These are phyloP conservation scores for Aplosporella prunicola DNA, from an alignment of 2,329 filamentous ascomycete genomes.

Conservation along the genomic window DNA sequence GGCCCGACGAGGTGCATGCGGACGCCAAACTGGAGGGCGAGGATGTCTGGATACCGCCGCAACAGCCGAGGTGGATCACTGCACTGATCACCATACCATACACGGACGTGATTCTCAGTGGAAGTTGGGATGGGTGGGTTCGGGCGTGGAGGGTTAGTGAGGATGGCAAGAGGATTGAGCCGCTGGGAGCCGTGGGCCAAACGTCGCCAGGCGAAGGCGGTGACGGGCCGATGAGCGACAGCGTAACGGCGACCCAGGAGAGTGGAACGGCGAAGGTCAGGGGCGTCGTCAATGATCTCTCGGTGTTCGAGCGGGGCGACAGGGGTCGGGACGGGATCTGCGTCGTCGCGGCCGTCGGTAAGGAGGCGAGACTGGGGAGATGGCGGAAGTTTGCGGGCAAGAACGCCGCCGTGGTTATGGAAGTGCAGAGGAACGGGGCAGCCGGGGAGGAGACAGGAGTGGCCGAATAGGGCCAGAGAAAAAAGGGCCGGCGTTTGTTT, in stretches of 20 bases:
- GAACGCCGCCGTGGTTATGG: slow-evolving; percentile 83
- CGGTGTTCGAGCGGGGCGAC: slow-evolving; percentile 76
- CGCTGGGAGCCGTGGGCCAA: slow-evolving; percentile 55
- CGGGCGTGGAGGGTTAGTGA: slow-evolving; percentile 70
- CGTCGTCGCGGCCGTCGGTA: slow-evolving; percentile 76
- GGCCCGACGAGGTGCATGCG: slow-evolving; percentile 62
- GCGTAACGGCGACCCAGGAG: slow-evolving; percentile 4
- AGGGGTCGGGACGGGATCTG: slow-evolving; percentile 65
- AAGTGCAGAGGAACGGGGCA: slow-evolving; percentile 48
- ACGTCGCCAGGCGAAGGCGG: not conserved
- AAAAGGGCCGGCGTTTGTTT: not conserved
- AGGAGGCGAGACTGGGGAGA: slow-evolving; percentile 73
- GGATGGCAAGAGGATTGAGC: slow-evolving; percentile 54
- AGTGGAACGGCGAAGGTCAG: slow-evolving; percentile 36
- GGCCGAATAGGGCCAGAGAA: slow-evolving; percentile 1
- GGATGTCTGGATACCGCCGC: slow-evolving; percentile 41
- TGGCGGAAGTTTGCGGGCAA: slow-evolving; percentile 59
- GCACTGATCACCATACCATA: slow-evolving; percentile 79
- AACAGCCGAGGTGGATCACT: slow-evolving; percentile 76
- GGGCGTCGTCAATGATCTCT: slow-evolving; percentile 82
- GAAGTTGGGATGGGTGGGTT: slow-evolving; percentile 88
- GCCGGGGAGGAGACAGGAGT: slow-evolving; percentile 8
- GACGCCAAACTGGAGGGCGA: slow-evolving; percentile 48
- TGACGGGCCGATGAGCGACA: not conserved
- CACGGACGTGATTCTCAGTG: slow-evolving; percentile 80